Conservation (phyloP, 768 basidiomycete species). For the Leccinum disarticulatum region DNA sequence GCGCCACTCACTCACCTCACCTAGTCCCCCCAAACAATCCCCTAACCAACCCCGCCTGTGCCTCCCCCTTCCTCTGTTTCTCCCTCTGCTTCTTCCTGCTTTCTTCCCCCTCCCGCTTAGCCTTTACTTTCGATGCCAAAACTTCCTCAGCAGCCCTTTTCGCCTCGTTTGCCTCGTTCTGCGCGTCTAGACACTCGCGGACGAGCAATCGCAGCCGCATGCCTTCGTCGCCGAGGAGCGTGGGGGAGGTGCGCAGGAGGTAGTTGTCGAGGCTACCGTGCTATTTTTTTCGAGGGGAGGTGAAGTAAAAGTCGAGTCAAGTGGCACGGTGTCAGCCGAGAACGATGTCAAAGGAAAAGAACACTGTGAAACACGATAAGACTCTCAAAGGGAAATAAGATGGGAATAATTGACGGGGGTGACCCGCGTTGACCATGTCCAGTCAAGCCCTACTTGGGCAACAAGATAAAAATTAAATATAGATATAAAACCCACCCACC, state of each 20-base stretch:
- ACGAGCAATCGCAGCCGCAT: constrained; percentile 47
- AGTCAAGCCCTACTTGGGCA: neutral
- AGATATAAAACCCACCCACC: constrained; percentile 40
- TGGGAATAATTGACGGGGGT: too few species aligned
- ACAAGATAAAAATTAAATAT: too few species aligned
- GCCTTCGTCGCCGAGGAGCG: constrained; percentile 39
- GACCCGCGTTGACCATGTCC: too few species aligned
- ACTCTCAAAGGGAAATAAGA: too few species aligned
- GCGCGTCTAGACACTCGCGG: constrained; percentile 30
- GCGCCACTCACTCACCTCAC: neutral
- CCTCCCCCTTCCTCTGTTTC: neutral
- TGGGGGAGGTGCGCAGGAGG: constrained; percentile 47
- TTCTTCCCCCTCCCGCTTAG: constrained; percentile 10
- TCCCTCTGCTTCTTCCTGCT: constrained; percentile 6
- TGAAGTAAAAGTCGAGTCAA: neutral
- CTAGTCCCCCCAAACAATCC: constrained; percentile 18
- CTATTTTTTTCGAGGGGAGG: constrained; percentile 32
- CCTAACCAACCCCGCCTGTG: constrained; percentile 13
- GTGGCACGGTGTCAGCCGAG: neutral
- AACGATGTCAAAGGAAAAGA: neutral
- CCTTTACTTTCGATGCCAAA: constrained; percentile 13
- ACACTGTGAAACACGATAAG: too few species aligned
- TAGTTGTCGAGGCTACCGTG: constrained; percentile 75
- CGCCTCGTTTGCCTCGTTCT: constrained; percentile 17
- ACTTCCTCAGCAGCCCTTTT: constrained; percentile 20